These are phyloP conservation scores for Lachnellula cervina DNA, from an alignment of 2,329 filamentous ascomycete species.

Conservation along the genomic window DNA sequence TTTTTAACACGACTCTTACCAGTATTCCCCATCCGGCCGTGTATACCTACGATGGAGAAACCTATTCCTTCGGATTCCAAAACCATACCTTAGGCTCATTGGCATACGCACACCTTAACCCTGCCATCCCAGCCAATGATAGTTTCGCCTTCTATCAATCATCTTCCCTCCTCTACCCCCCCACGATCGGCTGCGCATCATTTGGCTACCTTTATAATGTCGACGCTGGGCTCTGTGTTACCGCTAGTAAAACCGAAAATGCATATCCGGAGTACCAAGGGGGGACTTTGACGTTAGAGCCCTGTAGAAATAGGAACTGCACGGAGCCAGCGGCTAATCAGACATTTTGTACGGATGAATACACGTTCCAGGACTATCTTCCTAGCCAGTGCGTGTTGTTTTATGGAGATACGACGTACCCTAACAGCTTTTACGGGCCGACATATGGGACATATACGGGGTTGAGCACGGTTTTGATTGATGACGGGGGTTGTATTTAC, in stretches of 20 bases:
- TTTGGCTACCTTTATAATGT: neutral
- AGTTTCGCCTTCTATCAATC: neutral
- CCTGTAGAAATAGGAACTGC: neutral
- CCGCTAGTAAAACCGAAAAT: neutral
- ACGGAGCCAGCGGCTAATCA: neutral
- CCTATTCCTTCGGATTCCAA: neutral
- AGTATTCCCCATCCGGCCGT: neutral
- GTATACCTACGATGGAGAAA: neutral
- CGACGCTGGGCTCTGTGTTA: neutral
- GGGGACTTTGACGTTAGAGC: neutral
- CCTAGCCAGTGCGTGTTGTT: neutral
- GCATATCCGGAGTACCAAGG: neutral
- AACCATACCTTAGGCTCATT: neutral
- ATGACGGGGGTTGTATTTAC: neutral
- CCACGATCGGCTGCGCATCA: neutral
- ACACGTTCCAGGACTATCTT: neutral
- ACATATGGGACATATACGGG: neutral
- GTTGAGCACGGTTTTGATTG: neutral
- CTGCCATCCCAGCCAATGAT: neutral
- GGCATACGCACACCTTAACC: neutral
- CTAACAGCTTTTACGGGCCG: neutral
- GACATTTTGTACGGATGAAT: neutral
- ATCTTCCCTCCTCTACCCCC: neutral
- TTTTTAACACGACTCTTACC: neutral
- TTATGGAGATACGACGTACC: neutral